Base-by-base conservation (phyloP, 2,329 filamentous ascomycete species). In the Ascochyta viciae-villosae region DNA sequence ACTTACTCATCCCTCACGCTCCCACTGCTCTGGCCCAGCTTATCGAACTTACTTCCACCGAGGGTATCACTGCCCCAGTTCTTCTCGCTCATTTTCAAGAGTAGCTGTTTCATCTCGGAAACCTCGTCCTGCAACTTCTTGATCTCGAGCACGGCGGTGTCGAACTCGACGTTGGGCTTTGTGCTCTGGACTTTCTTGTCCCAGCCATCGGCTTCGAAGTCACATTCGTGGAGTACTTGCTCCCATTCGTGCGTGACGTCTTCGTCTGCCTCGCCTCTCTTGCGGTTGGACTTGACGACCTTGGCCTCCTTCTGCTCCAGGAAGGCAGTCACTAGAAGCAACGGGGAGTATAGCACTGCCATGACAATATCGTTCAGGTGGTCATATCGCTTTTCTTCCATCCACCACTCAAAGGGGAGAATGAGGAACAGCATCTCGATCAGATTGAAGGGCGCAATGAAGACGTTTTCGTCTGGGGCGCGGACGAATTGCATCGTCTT, bases 401-500 rank as follows among this genome's bases (percentile, higher is more conserved):
- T 83, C 95, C 94, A 99, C 95, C 95, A 99, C 80, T 98, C 95
- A 49, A 96, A 88, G 0, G 91, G 91, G 0, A 96, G 71, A 35
- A 90, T 85, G 3, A 97, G 84, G 58, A 85, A 80, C 58, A 96
- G 82, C 16, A 98, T 87, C 74, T 99, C 95, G 57, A 99, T 85
- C 2, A 99, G 83, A 74, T 99, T 99, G 77, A 99, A 90, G 0
- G 95, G 95, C 0, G 95, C 88, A 68, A 99, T 96, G 77, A 95
- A 99, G 51, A 99, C 95, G 66, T 99, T 99, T 76, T 99, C 95
- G 67, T 99, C 95, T 0, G 95, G 95, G 0, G 95, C 95, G 44
- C 95, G 91, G 16, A 98, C 91, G 69, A 97, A 99, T 69, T 96
- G 92, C 84, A 98, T 91, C 0, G 95, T 97, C 77, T 96, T 96